Percentiles rank a stretch among this genome's conserved stretches.
Conservation (phyloP, 805 yeast genomes). For the Saccharomycopsis oosterbeekiorum region DNA sequence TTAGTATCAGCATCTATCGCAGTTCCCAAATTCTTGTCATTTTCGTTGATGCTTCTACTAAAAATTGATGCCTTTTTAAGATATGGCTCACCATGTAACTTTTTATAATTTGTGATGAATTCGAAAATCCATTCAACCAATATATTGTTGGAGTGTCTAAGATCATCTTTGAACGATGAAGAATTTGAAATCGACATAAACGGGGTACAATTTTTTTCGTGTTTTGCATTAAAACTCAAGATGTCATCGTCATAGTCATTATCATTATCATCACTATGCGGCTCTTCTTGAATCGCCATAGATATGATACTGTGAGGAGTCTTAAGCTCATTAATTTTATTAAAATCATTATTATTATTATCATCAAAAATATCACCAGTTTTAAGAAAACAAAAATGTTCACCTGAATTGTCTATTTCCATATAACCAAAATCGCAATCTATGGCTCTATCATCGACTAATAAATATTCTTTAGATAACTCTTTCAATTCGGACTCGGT, state of each 20-base stretch:
- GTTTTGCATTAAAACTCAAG: background rate
- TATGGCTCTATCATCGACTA: background rate
- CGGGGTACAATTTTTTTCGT: no score
- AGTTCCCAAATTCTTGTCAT: background rate
- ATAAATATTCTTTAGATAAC: background rate
- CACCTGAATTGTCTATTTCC: constrained; percentile 8
- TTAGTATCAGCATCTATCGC: background rate
- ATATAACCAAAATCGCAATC: constrained; percentile 7
- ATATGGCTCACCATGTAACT: background rate
- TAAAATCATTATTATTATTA: background rate
- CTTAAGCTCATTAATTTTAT: background rate
- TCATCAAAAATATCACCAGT: background rate
- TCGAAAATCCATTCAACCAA: background rate
- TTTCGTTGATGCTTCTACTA: background rate
- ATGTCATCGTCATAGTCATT: background rate
- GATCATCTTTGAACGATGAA: background rate
- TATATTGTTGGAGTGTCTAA: background rate
- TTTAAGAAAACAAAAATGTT: background rate
- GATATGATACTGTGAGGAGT: background rate
- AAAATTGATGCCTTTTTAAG: background rate
- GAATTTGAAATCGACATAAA: background rate
- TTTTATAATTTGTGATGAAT: background rate
- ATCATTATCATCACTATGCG: background rate
- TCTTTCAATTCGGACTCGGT: constrained; percentile 2
- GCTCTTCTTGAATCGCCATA: background rate